These are phyloP conservation scores for Colletotrichum endophyticum DNA, from an alignment of 2,329 filamentous ascomycete species.

Conservation along the genomic window DNA sequence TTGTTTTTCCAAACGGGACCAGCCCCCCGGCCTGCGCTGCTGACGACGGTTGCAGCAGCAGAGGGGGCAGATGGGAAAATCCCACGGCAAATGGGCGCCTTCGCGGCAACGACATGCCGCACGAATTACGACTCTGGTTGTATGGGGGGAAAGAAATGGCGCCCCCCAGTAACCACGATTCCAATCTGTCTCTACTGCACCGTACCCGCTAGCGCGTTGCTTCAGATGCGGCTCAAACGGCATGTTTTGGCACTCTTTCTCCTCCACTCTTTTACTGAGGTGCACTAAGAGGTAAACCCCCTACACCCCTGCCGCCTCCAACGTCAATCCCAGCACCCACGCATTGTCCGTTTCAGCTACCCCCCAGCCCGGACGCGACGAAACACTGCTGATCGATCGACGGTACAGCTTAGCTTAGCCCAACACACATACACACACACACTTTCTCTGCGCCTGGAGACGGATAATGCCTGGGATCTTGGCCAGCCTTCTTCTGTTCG, in stretches of 20 bases:
- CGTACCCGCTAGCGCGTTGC: background rate
- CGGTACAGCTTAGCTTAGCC: background rate
- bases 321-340: constrained; percentile 15
- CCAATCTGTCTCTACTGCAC: background rate
- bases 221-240: constrained; percentile 19
- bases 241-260: background rate
- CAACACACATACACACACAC: background rate
- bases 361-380: constrained; percentile 17
- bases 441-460: background rate
- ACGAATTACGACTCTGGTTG: background rate
- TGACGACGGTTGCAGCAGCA: background rate
- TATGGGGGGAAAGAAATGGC: background rate
- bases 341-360: constrained; percentile 18
- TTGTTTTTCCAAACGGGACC: background rate
- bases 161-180: background rate
- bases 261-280: background rate
- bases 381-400: constrained; percentile 21
- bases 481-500: background rate
- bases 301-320: background rate
- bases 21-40: background rate
- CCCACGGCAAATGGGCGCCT: background rate
- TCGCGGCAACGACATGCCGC: background rate
- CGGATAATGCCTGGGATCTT: background rate
- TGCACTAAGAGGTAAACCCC: background rate
- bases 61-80: background rate